Base-by-base conservation (phyloP, 202 grass and related monocot species). In the Cymbopogon flexuosus region DNA sequence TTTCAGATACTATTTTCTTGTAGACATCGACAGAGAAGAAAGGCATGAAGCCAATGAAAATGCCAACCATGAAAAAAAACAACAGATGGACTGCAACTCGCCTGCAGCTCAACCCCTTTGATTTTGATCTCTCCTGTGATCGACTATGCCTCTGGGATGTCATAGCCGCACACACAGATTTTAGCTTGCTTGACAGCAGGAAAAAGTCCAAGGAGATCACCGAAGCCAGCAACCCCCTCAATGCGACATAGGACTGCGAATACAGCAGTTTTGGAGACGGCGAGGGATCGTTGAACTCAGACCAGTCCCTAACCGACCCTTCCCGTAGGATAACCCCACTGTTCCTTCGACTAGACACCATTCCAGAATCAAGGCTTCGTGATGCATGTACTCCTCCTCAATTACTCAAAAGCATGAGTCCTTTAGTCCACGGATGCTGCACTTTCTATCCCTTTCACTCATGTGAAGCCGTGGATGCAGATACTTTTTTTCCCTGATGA, bases 31-130 rank as follows among this genome's bases (percentile, higher is more conserved):
- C 85, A 0, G 88, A 86, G 63, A 94, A 88, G 54, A 98, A 88
- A 0, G 90, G 92, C 35, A 87, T 91, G 72, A 93, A 94, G 23
- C 92, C 95, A 1, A 98, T 84, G 47, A 98, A 91, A 72, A 89
- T 86, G 23, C 95, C 95, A 0, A 89, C 14, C 70, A 92, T 77
- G 84, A 98, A 98, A 72, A 84, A 98, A 1, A 93, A 19, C 41
- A 90, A 66, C 15, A 94, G 62, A 89, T 83, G 87, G 27, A 86
- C 56, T 5, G 70, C 64, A 12, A 70, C 52, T 73, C 86, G 85
- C 83, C 84, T 98, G 90, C 92, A 98, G 57, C 67, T 89, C 21
- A 82, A 18, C 29, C 84, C 84, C 78, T 84, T 98, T 4, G 84
- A 89, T 78, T 78, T 94, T 34, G 86, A 84, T 56, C 91, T 88